Conservation (phyloP, 2,329 filamentous ascomycete species). For the Sarocladiaceae sp. region DNA sequence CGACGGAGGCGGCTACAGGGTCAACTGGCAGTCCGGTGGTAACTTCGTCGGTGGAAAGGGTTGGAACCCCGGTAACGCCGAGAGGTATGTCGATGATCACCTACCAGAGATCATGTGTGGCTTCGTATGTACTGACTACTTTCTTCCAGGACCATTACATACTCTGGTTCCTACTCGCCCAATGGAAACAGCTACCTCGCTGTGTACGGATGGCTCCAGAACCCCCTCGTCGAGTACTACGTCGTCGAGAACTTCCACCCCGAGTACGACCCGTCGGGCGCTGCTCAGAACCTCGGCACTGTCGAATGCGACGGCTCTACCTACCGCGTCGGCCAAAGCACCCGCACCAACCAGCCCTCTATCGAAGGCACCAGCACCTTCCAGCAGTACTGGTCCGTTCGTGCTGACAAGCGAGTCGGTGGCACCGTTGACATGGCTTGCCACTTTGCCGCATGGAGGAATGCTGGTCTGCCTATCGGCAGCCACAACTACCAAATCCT, state of each 20-base stretch:
- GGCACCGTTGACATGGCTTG: conserved; percentile 45
- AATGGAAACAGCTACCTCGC: conserved; percentile 45
- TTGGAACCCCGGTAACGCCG: conserved; percentile 36
- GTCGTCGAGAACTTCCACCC: conserved; percentile 40
- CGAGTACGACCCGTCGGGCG: conserved; percentile 35
- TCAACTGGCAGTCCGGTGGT: conserved; percentile 42
- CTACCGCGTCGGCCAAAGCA: conserved; percentile 31
- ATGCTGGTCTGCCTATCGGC: conserved; percentile 40
- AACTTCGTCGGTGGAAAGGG: conserved; percentile 48
- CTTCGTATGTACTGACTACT: too few relatives aligned
- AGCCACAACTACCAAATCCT: conserved; percentile 50
- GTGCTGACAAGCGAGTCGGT: conserved; percentile 39
- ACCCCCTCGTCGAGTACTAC: conserved; percentile 34
- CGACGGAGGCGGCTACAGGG: conserved; percentile 43
- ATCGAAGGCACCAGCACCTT: conserved; percentile 46
- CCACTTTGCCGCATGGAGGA: conserved; percentile 51
- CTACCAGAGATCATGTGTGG: too few relatives aligned
- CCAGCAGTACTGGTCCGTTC: conserved; percentile 48
- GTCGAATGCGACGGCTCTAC: conserved; percentile 28
- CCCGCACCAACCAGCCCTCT: conserved; percentile 35
- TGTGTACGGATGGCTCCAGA: conserved; percentile 35
- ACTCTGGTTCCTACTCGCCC: conserved; percentile 42
- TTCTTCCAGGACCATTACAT: conserved; percentile 41
- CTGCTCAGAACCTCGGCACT: conserved; percentile 26
- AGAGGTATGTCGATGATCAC: conserved; percentile 27